Base-by-base conservation (phyloP, 2,329 filamentous ascomycete genomes). In the Shiraia sp. region DNA sequence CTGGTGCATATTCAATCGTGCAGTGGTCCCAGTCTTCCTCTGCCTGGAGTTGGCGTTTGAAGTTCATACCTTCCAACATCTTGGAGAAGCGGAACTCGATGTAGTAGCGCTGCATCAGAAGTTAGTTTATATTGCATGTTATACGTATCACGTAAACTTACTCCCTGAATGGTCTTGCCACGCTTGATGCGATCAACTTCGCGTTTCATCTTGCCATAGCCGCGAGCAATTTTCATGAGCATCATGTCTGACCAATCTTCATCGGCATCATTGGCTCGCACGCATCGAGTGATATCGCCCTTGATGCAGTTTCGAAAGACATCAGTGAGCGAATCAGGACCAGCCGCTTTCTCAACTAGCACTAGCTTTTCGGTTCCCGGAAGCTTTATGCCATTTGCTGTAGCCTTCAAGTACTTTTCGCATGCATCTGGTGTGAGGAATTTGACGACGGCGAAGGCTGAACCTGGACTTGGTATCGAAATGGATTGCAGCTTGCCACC, bases 1-100 rank as follows among this genome's bases (percentile, higher is more conserved):
- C 76, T 22, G 63, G 40, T 2, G 61, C 69, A 45, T 70, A 76
- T 13, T 58, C 49, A 36, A 77, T 64, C 14, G 64, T 72, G 57
- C 74, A 75, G 13, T 69, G 66, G 47, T 77, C 73, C 72, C 72
- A 79, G 2, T 74, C 69, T 16, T 72, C 59, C 27, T 73, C 62
- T 13, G 67, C 63, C 30, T 61, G 41, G 10, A 79, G 57, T 16
- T 60, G 42, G 2, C 63, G 59, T 40, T 69, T 72, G 65, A 79
- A 78, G 14, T 61, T 63, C 12, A 75, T 66, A 0, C 76, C 75
- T 38, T 77, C 61, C 16, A 67, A 62, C 42, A 78, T 73, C 46
- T 66, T 73, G 30, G 64, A 68, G 56, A 79, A 78, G 7, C 75
- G 73, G 52, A 78, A 77, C 22, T 70, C 62, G n/a, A 76, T 68